Conservation (phyloP, 352 stramenopile species). For the Pythium guiyangense region DNA sequence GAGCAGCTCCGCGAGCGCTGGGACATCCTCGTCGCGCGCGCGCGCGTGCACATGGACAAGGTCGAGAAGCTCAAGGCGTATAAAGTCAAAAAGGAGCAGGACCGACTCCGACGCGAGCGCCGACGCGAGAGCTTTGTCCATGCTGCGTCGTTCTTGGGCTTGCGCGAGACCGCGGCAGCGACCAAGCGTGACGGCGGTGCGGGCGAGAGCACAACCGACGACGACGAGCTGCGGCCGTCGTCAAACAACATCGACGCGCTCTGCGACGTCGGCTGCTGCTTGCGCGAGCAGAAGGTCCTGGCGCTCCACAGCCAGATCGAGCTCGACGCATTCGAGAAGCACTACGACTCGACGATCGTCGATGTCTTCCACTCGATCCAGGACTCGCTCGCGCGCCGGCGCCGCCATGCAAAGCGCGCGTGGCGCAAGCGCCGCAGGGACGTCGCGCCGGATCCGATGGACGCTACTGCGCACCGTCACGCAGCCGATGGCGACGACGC, state of each 20-base stretch:
- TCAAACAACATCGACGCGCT: background rate
- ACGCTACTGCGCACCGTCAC: too few species aligned
- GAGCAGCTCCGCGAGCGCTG: conserved; percentile 58
- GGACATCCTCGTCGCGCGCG: conserved; percentile 45
- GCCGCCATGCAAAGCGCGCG: conserved; percentile 9
- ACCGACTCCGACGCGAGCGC: conserved; percentile 21
- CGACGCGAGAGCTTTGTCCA: conserved; percentile 28
- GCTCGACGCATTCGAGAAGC: conserved; percentile 47
- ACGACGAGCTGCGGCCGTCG: conserved; percentile 1
- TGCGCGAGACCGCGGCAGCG: background rate
- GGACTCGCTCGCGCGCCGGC: conserved; percentile 19
- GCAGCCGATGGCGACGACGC: background rate
- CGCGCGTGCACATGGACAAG: conserved; percentile 50
- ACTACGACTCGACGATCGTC: conserved; percentile 57
- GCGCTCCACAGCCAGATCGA: conserved; percentile 46
- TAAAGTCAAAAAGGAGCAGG: conserved; percentile 39
- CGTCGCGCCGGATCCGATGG: background rate
- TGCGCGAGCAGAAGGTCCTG: conserved; percentile 56
- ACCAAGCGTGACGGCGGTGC: background rate
- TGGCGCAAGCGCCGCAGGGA: background rate
- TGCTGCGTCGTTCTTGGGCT: conserved; percentile 15
- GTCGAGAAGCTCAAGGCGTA: conserved; percentile 53
- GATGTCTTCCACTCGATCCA: conserved; percentile 52
- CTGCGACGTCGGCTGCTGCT: conserved; percentile 21
- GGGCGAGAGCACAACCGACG: conserved; percentile 9